Conservation (phyloP, 2,329 filamentous ascomycete species). For the Colletotrichum siamense region DNA sequence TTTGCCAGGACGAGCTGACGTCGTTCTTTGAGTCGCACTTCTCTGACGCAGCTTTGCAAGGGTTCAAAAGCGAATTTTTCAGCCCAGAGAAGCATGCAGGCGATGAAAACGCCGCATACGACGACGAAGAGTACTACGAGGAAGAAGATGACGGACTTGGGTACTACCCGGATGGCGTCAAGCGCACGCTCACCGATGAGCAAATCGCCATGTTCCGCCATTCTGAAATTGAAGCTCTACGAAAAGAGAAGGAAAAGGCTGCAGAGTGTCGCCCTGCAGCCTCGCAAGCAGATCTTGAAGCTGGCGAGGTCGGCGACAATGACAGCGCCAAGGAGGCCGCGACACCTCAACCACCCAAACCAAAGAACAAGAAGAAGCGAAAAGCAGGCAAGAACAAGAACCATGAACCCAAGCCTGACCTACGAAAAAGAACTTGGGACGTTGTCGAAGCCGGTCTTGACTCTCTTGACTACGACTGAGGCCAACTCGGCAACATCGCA, state of each 20-base stretch:
- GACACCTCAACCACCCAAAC: constrained; percentile 11
- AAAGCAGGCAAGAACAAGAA: constrained; percentile 42
- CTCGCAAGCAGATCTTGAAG: constrained; percentile 19
- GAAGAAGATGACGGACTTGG: constrained; percentile 75
- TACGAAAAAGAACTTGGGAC: constrained; percentile 72
- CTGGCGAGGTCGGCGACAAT: constrained; percentile 37
- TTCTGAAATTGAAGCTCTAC: constrained; percentile 78
- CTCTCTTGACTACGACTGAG: constrained; percentile 62
- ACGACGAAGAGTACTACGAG: constrained; percentile 30
- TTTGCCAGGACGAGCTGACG: constrained; percentile 60
- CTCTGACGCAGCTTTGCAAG: constrained; percentile 46
- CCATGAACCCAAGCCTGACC: constrained; percentile 60
- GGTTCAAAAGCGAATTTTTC: constrained; percentile 53
- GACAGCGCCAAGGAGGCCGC: constrained; percentile 17
- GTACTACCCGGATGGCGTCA: constrained; percentile 85
- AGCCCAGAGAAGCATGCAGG: constrained; percentile 29
- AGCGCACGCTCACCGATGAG: constrained; percentile 88
- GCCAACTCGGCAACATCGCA: neutral
- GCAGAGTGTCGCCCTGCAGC: constrained; percentile 12
- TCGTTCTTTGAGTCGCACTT: constrained; percentile 69
- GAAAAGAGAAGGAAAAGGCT: constrained; percentile 42
- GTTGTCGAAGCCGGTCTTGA: constrained; percentile 66
- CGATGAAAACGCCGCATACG: constrained; percentile 25
- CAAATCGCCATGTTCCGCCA: constrained; percentile 91
- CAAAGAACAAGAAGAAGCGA: constrained; percentile 43